Evolutionary conservation across 768 basidiomycete genomes (phyloP), one percentile per base, ranked within the genome.

Genomic region (Xanthoconium purpureum): DNA sequence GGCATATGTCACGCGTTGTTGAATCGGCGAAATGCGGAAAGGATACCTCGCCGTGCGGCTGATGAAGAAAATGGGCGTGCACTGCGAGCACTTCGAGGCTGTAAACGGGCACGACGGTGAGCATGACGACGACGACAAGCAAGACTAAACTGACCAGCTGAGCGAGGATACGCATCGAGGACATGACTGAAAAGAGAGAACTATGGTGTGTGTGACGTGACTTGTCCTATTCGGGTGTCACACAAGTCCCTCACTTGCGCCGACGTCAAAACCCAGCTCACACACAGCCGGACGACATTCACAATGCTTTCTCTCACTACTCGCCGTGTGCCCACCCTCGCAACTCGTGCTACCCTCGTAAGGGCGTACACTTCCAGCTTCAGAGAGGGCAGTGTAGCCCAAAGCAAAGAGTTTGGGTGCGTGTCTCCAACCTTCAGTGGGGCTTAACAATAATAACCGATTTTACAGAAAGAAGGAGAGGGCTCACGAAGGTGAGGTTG

Each of bases 381-480:
- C 35, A 75, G 54, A 39, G 84, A 86, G 42, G 85, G 84, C 39
- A 79, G 78, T 40, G 82, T 85, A 47, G 87, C 87, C 35, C 73
- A 82, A 60, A 84, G 82, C 54, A 80, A 71, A 68, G 82, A 77
- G 50, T 89, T 89, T 74, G 78, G 77, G 88, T 87, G 63, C 52
- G 79, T 57, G 18, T 45, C 8, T 28, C 24, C 17, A 12, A 32
- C 30, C 28, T 43, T 36, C n/a, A 17, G 28, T n/a, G 6, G 6
- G 11, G 5, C 15, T 37, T 11, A 35, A 35, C 15, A 24, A 30
- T 52, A 24, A 67, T 32, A 47, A n/a, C n/a, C n/a, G 14, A 10
- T 7, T 24, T 12, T 28, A n/a, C 69, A 90, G 88, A 64, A 83
- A 83, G 72, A 89, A 82, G 71, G 88, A 89, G 70, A 84, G 80